phyloP scores from a whole-genome alignment of 352 stramenopile species.

The Phytophthora pistaciae region DNA sequence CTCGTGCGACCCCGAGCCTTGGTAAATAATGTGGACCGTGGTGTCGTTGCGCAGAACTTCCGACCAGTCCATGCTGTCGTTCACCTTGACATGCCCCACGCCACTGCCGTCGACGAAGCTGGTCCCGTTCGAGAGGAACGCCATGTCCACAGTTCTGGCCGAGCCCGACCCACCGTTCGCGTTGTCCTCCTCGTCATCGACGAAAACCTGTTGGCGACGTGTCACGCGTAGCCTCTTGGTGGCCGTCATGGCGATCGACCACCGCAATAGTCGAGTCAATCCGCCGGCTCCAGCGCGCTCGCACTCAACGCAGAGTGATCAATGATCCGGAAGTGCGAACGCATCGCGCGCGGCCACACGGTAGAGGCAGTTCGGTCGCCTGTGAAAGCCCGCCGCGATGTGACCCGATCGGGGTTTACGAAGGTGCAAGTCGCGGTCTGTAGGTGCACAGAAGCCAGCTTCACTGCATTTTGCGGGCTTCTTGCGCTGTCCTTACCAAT shows the following conservation, averaged over 20 bases:
- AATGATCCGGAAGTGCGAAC: conserved; percentile 22
- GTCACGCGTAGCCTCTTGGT: background rate
- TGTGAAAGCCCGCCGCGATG: conserved; percentile 25
- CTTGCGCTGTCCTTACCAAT: conserved; percentile 32
- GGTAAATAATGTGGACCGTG: conserved; percentile 56
- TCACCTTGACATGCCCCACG: conserved; percentile 45
- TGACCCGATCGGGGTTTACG: conserved; percentile 31
- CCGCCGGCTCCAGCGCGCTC: conserved; percentile 9
- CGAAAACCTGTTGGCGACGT: conserved; percentile 18
- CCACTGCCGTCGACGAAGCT: conserved; percentile 35
- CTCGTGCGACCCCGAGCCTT: conserved; percentile 39
- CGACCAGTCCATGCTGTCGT: conserved; percentile 43
- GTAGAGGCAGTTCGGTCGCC: conserved; percentile 38
- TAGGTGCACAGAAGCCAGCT: conserved; percentile 20
- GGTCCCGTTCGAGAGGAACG: conserved; percentile 41
- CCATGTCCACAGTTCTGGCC: conserved; percentile 34
- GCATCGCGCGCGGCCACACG: conserved; percentile 9
- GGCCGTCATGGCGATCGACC: conserved; percentile 21
- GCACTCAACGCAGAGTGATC: conserved; percentile 16
- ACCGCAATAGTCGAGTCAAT: conserved; percentile 3
- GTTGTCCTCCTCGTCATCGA: conserved; percentile 8
- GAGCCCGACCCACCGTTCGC: conserved; percentile 8
- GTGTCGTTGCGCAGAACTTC: conserved; percentile 46
- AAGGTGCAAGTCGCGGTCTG: conserved; percentile 17
- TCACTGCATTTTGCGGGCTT: conserved; percentile 5